Base-by-base conservation (phyloP, 495 filamentous ascomycete species). In the Hypoxylon fragiforme region DNA sequence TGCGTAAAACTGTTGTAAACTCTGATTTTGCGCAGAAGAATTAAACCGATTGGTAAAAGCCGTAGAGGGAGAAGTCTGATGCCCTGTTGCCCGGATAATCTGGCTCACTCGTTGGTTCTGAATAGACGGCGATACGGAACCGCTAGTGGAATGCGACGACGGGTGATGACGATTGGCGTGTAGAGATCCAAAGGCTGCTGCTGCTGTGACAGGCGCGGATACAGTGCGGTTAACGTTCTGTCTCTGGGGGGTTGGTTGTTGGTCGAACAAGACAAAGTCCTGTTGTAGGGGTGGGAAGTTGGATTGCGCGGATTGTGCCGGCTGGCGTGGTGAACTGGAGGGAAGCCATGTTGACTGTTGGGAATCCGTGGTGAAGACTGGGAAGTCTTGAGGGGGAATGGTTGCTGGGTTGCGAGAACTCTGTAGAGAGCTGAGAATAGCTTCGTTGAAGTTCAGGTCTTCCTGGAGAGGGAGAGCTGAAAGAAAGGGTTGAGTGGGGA, bases 361-460 rank as follows among this genome's bases (percentile, higher is more conserved):
- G 37, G 74, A 73, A 79, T 79, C 77, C 78, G 80, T 82, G 69
- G 76, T 82, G 80, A 81, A 80, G 77, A 78, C 73, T 73, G 67
- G 56, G 59, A 73, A 77, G 75, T 78, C 78, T 77, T 65, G 70
- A 49, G 63, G 64, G 64, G 67, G 65, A 77, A 82, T 80, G 66
- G 67, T 76, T 70, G 75, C 70, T 72, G 76, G 73, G 64, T 52
- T 62, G 50, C 67, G 59, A 50, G 72, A 79, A 76, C 74, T 70
- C 54, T 57, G 73, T 73, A 72, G 70, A 58, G 68, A 73, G 74
- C 74, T 73, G 59, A 44, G 56, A 68, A 73, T 70, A 75, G 75
- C 73, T 60, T 70, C 68, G 70, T 69, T 69, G 40, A 66, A 76
- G 74, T 79, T 82, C 77, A 81, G 76, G 62, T 77, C 75, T 68